Evolutionary conservation across 306 rosid species (phyloP).

Genomic region (Lablab purpureus): DNA sequence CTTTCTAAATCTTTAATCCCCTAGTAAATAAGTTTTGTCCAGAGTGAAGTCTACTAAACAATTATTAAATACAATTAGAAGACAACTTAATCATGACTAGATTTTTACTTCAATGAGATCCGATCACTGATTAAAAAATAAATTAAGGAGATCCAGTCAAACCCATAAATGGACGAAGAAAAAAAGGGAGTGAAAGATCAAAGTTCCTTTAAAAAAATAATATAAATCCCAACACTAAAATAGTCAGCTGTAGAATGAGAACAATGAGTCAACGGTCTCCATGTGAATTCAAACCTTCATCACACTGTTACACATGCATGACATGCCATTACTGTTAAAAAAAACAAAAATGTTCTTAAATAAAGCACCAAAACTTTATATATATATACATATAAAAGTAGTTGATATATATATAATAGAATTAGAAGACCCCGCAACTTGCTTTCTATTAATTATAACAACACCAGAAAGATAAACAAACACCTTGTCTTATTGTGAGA

Average conservation of each 20-base stretch:
- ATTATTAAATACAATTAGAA: background rate
- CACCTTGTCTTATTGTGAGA: slow-evolving; percentile 21
- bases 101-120: slow-evolving; percentile 24
- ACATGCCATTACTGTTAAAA: background rate
- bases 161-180: background rate
- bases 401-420: slow-evolving; percentile 5
- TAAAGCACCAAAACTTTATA: background rate
- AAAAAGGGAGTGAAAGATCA: slow-evolving; percentile 11
- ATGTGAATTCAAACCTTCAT: too few species aligned
- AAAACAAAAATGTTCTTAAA: background rate
- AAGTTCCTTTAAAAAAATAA: background rate
- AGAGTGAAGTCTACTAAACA: background rate
- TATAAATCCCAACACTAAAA: slow-evolving; percentile 1
- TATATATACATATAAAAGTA: too few species aligned
- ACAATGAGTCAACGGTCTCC: background rate
- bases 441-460: background rate
- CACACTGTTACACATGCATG: too few species aligned
- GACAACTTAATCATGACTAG: background rate
- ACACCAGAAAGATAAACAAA: slow-evolving; percentile 3
- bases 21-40: background rate
- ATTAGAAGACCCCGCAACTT: slow-evolving; percentile 14
- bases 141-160: slow-evolving; percentile 37
- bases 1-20: background rate
- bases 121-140: background rate
- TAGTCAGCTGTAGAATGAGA: background rate